Conservation (phyloP, 306 rosid species). For the Trifolium pratense region DNA sequence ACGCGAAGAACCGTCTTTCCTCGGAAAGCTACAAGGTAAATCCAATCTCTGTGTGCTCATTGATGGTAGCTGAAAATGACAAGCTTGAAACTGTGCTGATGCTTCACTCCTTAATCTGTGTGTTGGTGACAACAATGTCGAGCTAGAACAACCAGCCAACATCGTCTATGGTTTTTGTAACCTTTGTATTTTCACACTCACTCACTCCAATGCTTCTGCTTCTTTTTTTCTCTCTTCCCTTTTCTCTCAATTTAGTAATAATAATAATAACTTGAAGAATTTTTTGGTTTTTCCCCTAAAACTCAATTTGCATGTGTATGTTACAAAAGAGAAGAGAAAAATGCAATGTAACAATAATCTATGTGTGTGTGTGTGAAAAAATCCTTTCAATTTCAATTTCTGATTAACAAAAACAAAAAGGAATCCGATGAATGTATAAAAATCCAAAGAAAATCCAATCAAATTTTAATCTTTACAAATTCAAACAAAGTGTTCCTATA, state of each 20-base stretch:
- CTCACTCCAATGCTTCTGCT: conserved; percentile 59
- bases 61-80: conserved; percentile 87
- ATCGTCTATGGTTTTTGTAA: conserved; percentile 60
- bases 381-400: conserved; percentile 6
- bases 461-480: conserved; percentile 49
- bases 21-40: conserved; percentile 78
- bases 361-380: conserved; percentile 69
- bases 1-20: conserved; percentile 65
- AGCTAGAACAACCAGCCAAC: conserved; percentile 99
- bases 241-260: conserved; percentile 44
- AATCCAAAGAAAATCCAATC: conserved; percentile 40
- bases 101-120: conserved; percentile 98
- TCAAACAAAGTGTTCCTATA: conserved; percentile 62
- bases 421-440: conserved; percentile 88
- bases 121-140: conserved; percentile 97
- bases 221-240: conserved; percentile 33
- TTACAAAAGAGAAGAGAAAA: conserved; percentile 23
- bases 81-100: conserved; percentile 82
- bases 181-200: conserved; percentile 54
- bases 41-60: conserved; percentile 98
- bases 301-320: conserved; percentile 32
- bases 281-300: background rate
- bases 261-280: conserved; percentile 18
- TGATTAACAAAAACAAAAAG: conserved; percentile 41
- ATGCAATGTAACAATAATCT: conserved; percentile 44